A percentile compares a stretch with the other conserved stretches of the same genome.
phyloP scores from a whole-genome alignment of 169 alveolate genomes.

The Plasmodium relictum region DNA sequence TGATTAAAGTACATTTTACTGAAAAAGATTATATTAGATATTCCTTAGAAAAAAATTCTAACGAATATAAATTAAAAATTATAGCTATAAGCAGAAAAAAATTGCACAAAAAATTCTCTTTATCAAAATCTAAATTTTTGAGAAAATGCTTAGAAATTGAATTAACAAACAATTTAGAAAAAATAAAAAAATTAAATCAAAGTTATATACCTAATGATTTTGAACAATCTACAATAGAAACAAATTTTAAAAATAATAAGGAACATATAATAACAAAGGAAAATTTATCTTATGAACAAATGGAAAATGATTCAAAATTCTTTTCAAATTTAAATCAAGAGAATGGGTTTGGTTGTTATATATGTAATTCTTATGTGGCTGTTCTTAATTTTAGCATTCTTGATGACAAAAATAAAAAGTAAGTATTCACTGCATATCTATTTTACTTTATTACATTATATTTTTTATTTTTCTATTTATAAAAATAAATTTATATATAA shows the following conservation, averaged over 20 bases:
- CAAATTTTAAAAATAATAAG: not conserved
- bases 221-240: not conserved
- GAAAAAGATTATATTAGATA: constrained; percentile 62
- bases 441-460: not conserved
- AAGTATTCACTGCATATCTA: not conserved
- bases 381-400: constrained; percentile 65
- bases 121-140: constrained; percentile 54
- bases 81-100: constrained; percentile 70
- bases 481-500: not conserved
- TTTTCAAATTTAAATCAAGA: constrained; percentile 22
- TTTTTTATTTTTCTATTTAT: not conserved
- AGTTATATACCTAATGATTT: not conserved
- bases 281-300: constrained; percentile 37
- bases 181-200: not conserved
- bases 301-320: constrained; percentile 30
- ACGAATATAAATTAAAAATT: constrained; percentile 62
- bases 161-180: constrained; percentile 21
- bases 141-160: constrained; percentile 77
- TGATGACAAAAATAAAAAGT: constrained; percentile 69
- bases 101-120: constrained; percentile 61
- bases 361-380: constrained; percentile 37
- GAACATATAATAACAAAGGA: constrained; percentile 11
- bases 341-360: not conserved
- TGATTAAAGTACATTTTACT: constrained; percentile 46
- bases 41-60: constrained; percentile 53